These are phyloP conservation scores for Phytophthora idaei DNA, from an alignment of 352 stramenopile species.

Conservation along the genomic window DNA sequence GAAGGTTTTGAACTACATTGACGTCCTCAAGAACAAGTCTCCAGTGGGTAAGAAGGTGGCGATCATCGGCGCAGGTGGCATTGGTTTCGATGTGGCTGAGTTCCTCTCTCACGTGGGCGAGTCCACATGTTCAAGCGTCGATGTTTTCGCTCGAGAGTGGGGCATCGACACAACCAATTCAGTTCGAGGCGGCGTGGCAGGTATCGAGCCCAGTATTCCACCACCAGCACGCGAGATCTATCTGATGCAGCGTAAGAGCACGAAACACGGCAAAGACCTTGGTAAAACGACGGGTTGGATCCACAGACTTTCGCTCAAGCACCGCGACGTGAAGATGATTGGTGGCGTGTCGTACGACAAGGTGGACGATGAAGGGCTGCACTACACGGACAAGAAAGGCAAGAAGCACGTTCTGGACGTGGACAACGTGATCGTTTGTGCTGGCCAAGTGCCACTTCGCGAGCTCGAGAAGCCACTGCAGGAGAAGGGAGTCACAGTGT, in stretches of 20 bases:
- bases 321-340: constrained; percentile 94
- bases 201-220: constrained; percentile 49
- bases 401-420: constrained; percentile 90
- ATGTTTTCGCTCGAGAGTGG: constrained; percentile 94
- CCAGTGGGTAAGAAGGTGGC: constrained; percentile 93
- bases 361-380: constrained; percentile 94
- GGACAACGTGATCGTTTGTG: constrained; percentile 96
- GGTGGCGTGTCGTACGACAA: constrained; percentile 93
- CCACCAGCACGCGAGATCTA: constrained; percentile 83
- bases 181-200: constrained; percentile 83
- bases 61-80: constrained; percentile 96
- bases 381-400: constrained; percentile 92
- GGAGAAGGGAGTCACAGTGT: constrained; percentile 83
- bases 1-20: constrained; percentile 95
- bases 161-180: constrained; percentile 90
- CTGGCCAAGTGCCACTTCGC: constrained; percentile 92
- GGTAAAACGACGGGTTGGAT: constrained; percentile 98
- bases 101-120: constrained; percentile 90
- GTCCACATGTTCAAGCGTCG: constrained; percentile 69
- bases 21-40: constrained; percentile 92
- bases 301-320: constrained; percentile 92
- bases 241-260: constrained; percentile 95
- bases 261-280: constrained; percentile 91
- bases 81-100: constrained; percentile 98
- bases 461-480: constrained; percentile 88